These are phyloP conservation scores for Marchantia paleacea DNA, from an alignment of 225 moss, liverwort and hornwort species.

Conservation along the genomic window DNA sequence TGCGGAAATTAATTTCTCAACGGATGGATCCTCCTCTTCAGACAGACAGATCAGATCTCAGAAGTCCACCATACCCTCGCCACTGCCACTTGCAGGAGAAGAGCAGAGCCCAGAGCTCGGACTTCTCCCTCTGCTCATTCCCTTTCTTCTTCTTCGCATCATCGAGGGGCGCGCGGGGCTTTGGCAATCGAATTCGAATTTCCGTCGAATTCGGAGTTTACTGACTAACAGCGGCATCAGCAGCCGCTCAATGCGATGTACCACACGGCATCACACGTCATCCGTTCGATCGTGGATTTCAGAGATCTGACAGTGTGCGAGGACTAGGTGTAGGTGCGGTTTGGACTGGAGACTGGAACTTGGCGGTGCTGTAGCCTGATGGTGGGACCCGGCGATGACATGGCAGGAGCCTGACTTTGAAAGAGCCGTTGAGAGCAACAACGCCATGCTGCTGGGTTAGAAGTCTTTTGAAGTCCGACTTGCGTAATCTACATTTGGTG, in stretches of 20 bases:
- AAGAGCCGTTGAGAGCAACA: slow-evolving; percentile 10
- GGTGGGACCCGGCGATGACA: slow-evolving; percentile 1
- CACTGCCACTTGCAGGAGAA: background rate
- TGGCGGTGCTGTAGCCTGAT: too few relatives aligned
- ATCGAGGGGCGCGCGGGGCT: background rate
- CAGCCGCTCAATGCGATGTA: background rate
- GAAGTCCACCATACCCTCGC: background rate
- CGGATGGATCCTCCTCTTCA: background rate
- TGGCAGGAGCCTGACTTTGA: background rate
- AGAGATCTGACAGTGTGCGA: background rate
- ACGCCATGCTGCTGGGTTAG: background rate
- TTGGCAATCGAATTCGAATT: slow-evolving; percentile 18
- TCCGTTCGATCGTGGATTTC: background rate
- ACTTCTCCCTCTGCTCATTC: background rate
- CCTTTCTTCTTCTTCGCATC: background rate
- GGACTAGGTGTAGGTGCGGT: background rate
- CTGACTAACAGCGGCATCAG: background rate
- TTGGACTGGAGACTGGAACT: too few relatives aligned
- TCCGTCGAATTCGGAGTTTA: background rate
- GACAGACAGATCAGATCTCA: background rate
- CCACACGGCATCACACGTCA: background rate
- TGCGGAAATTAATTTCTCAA: background rate
- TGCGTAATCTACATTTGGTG: too few relatives aligned
- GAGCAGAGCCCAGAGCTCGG: background rate
- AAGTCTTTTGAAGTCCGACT: too few relatives aligned